Base-by-base conservation (phyloP, 257 asterid genomes). In the Hygrophila difformis region DNA sequence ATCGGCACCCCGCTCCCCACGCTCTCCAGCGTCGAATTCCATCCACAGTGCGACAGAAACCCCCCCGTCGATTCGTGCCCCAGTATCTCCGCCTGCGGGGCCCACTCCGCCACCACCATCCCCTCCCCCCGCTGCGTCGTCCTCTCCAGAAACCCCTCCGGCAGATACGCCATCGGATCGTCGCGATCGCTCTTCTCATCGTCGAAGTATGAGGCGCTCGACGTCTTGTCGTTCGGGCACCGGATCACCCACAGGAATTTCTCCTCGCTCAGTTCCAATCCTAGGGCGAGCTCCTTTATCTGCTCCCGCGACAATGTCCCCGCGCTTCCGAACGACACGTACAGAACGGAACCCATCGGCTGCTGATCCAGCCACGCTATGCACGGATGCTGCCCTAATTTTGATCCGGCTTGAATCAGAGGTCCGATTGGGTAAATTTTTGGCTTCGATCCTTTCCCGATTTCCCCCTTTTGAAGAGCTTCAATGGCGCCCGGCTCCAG, bases 401-500 rank as follows among this genome's bases (percentile, higher is more conserved):
- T 24, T 12, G 41, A 14, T 3, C 1, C 13, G 39, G 22, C 5
- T 3, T 37, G 42, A 13, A 31, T 18, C 26, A 49, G 26, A 1
- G 55, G 55, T 3, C 55, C 55, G 2, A 49, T 42, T 8, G 55
- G 24, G 9, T 14, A 49, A 47, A 47, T 39, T 4, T 5, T 24
- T 2, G 53, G 53, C 21, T 12, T 26, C 1, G n/a, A n/a, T n/a
- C n/a, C n/a, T n/a, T n/a, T n/a, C n/a, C 14, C 4, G 8, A 15
- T 18, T 39, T 39, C 16, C 14, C 17, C 17, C 12, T 47, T 16
- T 15, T 13, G 40, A 9, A 49, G 24, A 18, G 42, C 12, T 19
- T 49, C 26, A n/a, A 49, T 49, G 5, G 41, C 22, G 12, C 42
- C 73, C 6, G 58, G 59, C 66, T 82, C 94, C 53, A 82, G 38